Percentiles rank a stretch among this genome's conserved stretches.
Evolutionary conservation across 441 rosid genomes (phyloP).

Genomic region (Metrosideros polymorpha): DNA sequence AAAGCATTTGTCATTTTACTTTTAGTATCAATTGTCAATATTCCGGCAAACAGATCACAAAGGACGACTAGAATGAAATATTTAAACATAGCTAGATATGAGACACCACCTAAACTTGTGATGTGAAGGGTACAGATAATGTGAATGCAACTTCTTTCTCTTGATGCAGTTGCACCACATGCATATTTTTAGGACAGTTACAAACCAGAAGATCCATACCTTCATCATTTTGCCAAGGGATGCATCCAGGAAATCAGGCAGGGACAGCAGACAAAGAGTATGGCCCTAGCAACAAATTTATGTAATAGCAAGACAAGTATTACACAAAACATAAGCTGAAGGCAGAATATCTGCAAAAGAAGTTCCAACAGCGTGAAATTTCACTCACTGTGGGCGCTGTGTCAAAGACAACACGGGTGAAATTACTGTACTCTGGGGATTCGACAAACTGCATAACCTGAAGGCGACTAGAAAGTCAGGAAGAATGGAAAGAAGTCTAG

Average conservation of each 20-base stretch:
- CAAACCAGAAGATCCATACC: neutral
- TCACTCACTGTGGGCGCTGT: constrained; percentile 3
- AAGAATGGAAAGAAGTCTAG: neutral
- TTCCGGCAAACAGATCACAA: neutral
- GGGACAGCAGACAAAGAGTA: constrained; percentile 2
- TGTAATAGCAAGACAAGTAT: neutral
- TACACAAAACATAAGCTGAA: neutral
- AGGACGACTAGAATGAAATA: neutral
- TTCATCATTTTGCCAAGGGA: constrained; percentile 9
- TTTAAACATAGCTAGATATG: neutral
- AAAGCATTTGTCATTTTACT: neutral
- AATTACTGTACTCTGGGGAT: neutral
- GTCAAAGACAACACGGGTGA: constrained; percentile 2
- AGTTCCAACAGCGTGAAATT: neutral
- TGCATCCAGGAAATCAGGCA: constrained; percentile 7
- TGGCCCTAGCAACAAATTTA: constrained; percentile 3
- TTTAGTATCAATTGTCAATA: neutral
- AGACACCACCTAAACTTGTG: neutral
- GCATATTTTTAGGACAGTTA: neutral
- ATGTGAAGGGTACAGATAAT: neutral
- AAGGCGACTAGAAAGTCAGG: neutral
- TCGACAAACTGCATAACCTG: constrained; percentile 1
- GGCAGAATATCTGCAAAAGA: neutral
- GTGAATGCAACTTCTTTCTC: neutral
- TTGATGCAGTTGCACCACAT: neutral